phyloP scores from a whole-genome alignment of 768 basidiomycete genomes.

The Crassisporium funariophilum region DNA sequence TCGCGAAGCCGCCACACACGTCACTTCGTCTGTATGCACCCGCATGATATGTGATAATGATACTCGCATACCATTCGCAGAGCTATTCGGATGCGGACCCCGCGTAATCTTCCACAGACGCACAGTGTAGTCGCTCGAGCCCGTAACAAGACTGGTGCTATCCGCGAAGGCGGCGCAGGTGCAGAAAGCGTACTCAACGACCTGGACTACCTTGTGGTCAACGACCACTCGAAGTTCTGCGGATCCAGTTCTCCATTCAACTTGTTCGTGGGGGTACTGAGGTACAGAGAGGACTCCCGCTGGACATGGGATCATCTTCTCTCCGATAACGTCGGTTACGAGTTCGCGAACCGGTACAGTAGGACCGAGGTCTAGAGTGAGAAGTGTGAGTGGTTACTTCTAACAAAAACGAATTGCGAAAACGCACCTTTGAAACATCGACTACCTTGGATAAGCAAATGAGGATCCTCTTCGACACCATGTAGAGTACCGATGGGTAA shows the following conservation, averaged over 20 bases:
- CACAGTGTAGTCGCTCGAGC: slow-evolving; percentile 79
- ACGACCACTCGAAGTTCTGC: slow-evolving; percentile 63
- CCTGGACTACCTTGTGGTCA: slow-evolving; percentile 73
- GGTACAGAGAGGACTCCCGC: slow-evolving; percentile 61
- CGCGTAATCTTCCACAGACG: slow-evolving; percentile 74
- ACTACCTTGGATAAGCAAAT: slow-evolving; percentile 60
- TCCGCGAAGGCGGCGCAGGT: slow-evolving; percentile 82
- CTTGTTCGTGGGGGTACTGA: slow-evolving; percentile 61
- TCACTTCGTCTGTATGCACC: slow-evolving; percentile 70
- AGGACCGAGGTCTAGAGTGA: slow-evolving; percentile 48
- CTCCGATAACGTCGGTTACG: slow-evolving; percentile 56
- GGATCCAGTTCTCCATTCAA: slow-evolving; percentile 64
- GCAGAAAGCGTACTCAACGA: slow-evolving; percentile 72
- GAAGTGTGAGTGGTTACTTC: neutral
- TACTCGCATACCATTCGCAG: slow-evolving; percentile 22
- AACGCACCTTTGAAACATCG: slow-evolving; percentile 58
- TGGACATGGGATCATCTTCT: slow-evolving; percentile 60
- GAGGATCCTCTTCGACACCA: slow-evolving; percentile 85
- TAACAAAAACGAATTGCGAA: neutral
- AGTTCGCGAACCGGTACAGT: slow-evolving; percentile 51
- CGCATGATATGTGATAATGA: slow-evolving; percentile 75
- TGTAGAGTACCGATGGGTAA: slow-evolving; percentile 71
- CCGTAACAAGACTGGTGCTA: slow-evolving; percentile 71
- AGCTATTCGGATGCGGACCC: slow-evolving; percentile 26
- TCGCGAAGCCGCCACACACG: slow-evolving; percentile 71